Percentiles rank a stretch among this genome's conserved stretches.
These are phyloP conservation scores for Hibiscus tridactylites DNA, from an alignment of 345 rosid genomes.

Conservation along the genomic window DNA sequence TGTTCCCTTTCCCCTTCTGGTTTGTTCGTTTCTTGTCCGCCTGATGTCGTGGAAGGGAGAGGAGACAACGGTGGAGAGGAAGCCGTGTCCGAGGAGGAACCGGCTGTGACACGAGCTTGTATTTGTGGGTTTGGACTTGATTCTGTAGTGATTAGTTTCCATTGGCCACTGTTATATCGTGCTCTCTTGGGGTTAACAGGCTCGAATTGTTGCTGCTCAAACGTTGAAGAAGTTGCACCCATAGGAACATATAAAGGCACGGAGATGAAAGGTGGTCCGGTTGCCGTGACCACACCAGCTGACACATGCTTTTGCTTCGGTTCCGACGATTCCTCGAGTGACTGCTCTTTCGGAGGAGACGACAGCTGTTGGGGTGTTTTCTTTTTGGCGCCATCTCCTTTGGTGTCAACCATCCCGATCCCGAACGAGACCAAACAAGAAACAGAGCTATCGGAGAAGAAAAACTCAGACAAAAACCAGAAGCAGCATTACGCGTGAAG, in stretches of 20 bases:
- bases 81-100: constrained; percentile 75
- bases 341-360: constrained; percentile 26
- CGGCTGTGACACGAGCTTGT: constrained; percentile 16
- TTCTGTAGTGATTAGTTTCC: constrained; percentile 48
- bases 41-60: not conserved
- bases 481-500: too few relatives aligned
- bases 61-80: constrained; percentile 75
- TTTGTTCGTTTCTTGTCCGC: constrained; percentile 32
- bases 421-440: not conserved
- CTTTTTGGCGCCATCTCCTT: constrained; percentile 49
- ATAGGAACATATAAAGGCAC: not conserved
- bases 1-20: constrained; percentile 39
- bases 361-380: constrained; percentile 19
- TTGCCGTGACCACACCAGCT: too few relatives aligned
- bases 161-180: constrained; percentile 57
- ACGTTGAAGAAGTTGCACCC: constrained; percentile 18
- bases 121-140: constrained; percentile 37
- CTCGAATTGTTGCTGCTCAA: constrained; percentile 39
- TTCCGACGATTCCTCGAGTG: constrained; percentile 39
- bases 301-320: constrained; percentile 22
- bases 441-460: not conserved
- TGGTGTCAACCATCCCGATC: constrained; percentile 49
- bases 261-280: too few relatives aligned
- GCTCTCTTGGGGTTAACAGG: constrained; percentile 55
- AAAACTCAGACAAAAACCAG: constrained; percentile 1